Evolutionary conservation across 495 filamentous ascomycete species (phyloP).

Genomic region (Trypethelium eluteriae): DNA sequence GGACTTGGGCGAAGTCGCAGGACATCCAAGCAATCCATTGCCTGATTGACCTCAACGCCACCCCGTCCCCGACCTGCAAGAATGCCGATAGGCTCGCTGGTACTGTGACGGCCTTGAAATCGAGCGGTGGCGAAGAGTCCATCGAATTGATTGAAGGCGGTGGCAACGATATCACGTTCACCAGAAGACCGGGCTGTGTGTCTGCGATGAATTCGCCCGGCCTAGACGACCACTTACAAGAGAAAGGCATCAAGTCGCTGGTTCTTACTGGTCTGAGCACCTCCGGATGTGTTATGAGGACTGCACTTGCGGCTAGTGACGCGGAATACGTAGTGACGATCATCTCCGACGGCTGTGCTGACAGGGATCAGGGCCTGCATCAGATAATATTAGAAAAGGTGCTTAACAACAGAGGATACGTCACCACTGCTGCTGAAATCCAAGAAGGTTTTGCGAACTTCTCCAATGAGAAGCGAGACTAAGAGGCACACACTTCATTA

Average conservation of each 20-base stretch:
- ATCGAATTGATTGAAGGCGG: constrained; percentile 18
- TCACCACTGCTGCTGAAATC: constrained; percentile 21
- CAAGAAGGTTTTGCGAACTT: background rate
- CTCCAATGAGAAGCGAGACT: background rate
- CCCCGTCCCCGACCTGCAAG: constrained; percentile 30
- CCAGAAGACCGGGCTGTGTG: constrained; percentile 25
- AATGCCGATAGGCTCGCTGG: constrained; percentile 14
- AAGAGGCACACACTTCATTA: no score
- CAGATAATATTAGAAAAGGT: constrained; percentile 26
- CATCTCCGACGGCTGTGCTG: constrained; percentile 31
- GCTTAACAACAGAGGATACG: constrained; percentile 19
- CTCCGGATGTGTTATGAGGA: constrained; percentile 31
- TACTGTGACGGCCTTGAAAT: constrained; percentile 15
- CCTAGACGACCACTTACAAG: constrained; percentile 25
- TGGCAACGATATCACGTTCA: constrained; percentile 26
- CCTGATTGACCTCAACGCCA: constrained; percentile 25
- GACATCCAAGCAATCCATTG: constrained; percentile 33
- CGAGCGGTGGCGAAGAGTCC: constrained; percentile 24
- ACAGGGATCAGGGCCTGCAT: constrained; percentile 28
- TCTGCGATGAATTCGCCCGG: constrained; percentile 33
- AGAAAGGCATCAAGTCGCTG: constrained; percentile 29
- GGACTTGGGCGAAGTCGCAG: constrained; percentile 29
- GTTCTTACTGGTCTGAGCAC: constrained; percentile 31
- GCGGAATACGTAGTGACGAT: constrained; percentile 30
- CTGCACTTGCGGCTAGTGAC: constrained; percentile 26